phyloP scores from a whole-genome alignment of 2,329 filamentous ascomycete genomes.

The Gliomastix tumulicola region DNA sequence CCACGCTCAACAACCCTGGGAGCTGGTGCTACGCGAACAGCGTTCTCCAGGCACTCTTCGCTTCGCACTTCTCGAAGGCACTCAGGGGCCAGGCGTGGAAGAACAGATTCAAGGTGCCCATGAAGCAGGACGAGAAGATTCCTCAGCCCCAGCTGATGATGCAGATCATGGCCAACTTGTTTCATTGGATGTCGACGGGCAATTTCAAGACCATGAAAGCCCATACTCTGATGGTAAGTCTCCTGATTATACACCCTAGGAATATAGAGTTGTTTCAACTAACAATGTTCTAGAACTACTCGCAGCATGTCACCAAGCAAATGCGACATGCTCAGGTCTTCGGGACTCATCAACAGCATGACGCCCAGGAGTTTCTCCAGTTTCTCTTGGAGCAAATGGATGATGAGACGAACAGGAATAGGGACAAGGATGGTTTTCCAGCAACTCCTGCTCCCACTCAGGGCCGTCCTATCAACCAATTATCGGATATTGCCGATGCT shows the following conservation, averaged over 20 bases:
- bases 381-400: conserved; percentile 77
- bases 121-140: conserved; percentile 51
- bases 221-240: conserved; percentile 49
- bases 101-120: conserved; percentile 58
- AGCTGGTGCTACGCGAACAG: conserved; percentile 91
- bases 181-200: conserved; percentile 48
- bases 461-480: too few species aligned
- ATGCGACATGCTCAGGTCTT: conserved; percentile 31
- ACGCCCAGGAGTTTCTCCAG: conserved; percentile 82
- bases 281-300: conserved; percentile 43
- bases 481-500: too few species aligned
- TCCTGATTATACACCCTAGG: background rate
- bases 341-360: conserved; percentile 74
- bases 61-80: conserved; percentile 64
- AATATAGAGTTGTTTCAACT: background rate
- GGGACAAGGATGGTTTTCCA: conserved; percentile 28
- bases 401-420: conserved; percentile 69
- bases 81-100: conserved; percentile 53
- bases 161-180: conserved; percentile 51
- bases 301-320: conserved; percentile 25
- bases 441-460: conserved; percentile 51
- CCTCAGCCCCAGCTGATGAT: conserved; percentile 52
- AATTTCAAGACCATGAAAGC: conserved; percentile 44
- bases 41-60: conserved; percentile 76
- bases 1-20: conserved; percentile 73